Base-by-base conservation (phyloP, 148 eudicot species). In the Rhododendron henanense region DNA sequence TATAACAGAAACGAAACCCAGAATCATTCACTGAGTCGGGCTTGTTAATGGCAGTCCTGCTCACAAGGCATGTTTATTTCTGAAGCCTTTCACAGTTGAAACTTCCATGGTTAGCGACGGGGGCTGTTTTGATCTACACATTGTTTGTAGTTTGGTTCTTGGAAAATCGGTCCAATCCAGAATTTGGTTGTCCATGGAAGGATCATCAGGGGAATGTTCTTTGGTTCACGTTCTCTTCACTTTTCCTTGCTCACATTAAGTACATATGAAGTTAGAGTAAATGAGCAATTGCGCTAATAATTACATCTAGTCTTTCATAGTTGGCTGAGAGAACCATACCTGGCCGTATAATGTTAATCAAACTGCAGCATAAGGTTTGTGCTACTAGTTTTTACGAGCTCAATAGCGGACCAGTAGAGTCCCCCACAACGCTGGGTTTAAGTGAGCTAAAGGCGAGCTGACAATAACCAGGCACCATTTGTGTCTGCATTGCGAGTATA, bases 211-310 rank as follows among this genome's bases (percentile, higher is more conserved):
- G 88, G 14, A 87, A 71, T 28, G 78, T 81, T 3, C 53, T 87
- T 6, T 90, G 91, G 90, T 90, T 91, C 84, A 84, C 88, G 1
- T 81, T 88, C 88, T 31, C 85, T 78, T 84, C 90, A n/a, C 86
- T 91, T 37, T 88, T 86, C 87, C 82, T 88, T 65, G 88, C 91
- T 71, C 91, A 88, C 25, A 57, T 91, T 91, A 84, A 91, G 93
- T 88, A 75, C 11, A 69, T 11, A 11, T 69, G 9, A n/a, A 67
- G 31, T 67, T n/a, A 69, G 35, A 28, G 44, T 41, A 41, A 41
- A 41, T 41, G 44, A 41, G 75, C 5, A 28, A 69, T 10, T 69
- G 11, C 16, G 9, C 16, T 69, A 6, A 13, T 9, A 67, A 67
- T 67, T 35, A 25, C 73, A 7, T 61, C 69, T 61, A 2, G 73